Evolutionary conservation across 2,329 filamentous ascomycete species (phyloP).

Genomic region (Fusarium dimerum): DNA sequence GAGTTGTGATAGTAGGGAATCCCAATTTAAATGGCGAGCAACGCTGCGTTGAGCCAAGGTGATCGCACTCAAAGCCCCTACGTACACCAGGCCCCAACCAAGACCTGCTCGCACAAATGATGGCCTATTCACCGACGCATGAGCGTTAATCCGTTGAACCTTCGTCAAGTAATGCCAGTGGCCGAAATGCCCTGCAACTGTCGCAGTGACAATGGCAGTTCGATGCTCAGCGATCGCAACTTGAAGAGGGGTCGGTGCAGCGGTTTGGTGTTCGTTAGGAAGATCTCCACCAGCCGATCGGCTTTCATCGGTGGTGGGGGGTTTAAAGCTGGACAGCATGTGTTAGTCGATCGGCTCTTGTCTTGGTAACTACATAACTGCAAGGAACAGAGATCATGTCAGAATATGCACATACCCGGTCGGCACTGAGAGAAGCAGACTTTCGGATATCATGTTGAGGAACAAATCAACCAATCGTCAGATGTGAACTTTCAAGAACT

Average conservation of each 20-base stretch:
- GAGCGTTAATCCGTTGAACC: conserved; percentile 19
- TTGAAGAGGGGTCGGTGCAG: conserved; percentile 31
- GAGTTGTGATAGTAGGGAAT: conserved; percentile 8
- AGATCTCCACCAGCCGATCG: conserved; percentile 24
- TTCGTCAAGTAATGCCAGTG: conserved; percentile 28
- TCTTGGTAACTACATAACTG: neutral
- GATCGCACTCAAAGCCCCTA: conserved; percentile 25
- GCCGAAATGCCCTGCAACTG: conserved; percentile 26
- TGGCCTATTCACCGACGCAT: conserved; percentile 17
- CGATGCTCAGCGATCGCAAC: conserved; percentile 22
- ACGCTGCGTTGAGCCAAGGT: conserved; percentile 25
- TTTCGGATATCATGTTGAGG: conserved; percentile 13
- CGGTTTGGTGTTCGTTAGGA: conserved; percentile 28
- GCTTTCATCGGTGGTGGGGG: conserved; percentile 25
- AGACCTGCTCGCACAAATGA: conserved; percentile 24
- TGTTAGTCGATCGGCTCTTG: conserved; percentile 16
- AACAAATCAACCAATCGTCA: neutral
- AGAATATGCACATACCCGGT: conserved; percentile 14
- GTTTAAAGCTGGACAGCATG: conserved; percentile 20
- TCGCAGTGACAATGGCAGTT: conserved; percentile 24
- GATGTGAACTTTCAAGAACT: neutral
- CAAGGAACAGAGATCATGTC: conserved; percentile 5
- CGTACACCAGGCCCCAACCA: conserved; percentile 25
- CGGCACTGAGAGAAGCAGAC: conserved; percentile 5
- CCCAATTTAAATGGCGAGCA: conserved; percentile 2